Evolutionary conservation across 768 basidiomycete genomes (phyloP).

Genomic region (Collybiopsis luxurians): DNA sequence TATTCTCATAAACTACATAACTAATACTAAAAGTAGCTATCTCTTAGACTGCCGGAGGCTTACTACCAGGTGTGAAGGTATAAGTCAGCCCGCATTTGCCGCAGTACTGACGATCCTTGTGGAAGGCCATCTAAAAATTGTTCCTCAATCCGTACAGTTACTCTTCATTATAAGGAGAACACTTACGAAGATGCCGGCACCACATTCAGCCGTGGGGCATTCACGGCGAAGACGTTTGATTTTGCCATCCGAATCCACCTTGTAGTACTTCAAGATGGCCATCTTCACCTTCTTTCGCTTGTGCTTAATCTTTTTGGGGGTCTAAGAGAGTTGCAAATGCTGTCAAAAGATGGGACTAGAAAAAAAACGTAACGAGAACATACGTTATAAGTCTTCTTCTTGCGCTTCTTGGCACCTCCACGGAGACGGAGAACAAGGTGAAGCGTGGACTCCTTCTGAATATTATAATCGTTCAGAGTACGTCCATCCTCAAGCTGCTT

Average conservation of each 20-base stretch:
- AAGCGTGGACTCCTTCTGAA: slow-evolving; percentile 99
- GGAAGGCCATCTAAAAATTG: slow-evolving; percentile 86
- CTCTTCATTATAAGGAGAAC: slow-evolving; percentile 15
- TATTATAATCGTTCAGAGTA: slow-evolving; percentile 93
- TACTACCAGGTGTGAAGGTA: slow-evolving; percentile 77
- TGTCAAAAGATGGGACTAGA: neutral
- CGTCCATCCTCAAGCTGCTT: slow-evolving; percentile 99
- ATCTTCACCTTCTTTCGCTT: slow-evolving; percentile 99
- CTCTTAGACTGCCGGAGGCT: slow-evolving; percentile 65
- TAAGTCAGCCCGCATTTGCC: slow-evolving; percentile 92
- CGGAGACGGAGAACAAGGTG: slow-evolving; percentile 96
- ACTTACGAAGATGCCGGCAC: slow-evolving; percentile 82
- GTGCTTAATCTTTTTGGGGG: slow-evolving; percentile 99
- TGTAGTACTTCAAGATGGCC: slow-evolving; percentile 99
- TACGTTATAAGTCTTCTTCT: slow-evolving; percentile 99
- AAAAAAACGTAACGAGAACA: slow-evolving; percentile 22
- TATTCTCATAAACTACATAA: too few relatives aligned
- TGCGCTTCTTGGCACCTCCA: slow-evolving; percentile 99
- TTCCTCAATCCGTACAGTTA: slow-evolving; percentile 11
- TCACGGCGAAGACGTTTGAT: slow-evolving; percentile 99
- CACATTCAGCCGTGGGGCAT: slow-evolving; percentile 82
- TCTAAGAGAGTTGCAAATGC: slow-evolving; percentile 41
- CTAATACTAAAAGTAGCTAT: too few relatives aligned
- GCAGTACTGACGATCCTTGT: slow-evolving; percentile 97
- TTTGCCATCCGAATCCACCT: slow-evolving; percentile 99